Evolutionary conservation across 805 yeast genomes (phyloP).

Genomic region (Candida sakaeoensis): DNA sequence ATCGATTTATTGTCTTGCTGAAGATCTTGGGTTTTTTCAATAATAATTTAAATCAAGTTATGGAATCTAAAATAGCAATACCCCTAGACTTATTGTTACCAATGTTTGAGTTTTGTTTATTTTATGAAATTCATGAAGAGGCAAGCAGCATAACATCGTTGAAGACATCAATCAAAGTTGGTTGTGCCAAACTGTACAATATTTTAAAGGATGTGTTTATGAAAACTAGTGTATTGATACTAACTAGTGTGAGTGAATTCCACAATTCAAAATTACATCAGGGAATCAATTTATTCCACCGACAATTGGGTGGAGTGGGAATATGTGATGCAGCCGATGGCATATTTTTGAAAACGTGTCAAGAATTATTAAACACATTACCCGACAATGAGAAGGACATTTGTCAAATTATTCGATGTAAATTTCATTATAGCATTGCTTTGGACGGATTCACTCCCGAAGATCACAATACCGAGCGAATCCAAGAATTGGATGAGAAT

Average conservation of each 20-base stretch:
- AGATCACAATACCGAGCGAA: conserved; percentile 53
- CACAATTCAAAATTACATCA: conserved; percentile 30
- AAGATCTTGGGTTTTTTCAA: conserved; percentile 53
- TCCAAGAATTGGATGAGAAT: conserved; percentile 22
- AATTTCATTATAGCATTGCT: conserved; percentile 64
- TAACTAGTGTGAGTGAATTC: conserved; percentile 3
- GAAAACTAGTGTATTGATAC: conserved; percentile 8
- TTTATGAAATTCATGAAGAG: conserved; percentile 53
- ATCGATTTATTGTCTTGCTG: conserved; percentile 43
- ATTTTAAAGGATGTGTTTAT: conserved; percentile 38
- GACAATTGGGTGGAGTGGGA: conserved; percentile 63
- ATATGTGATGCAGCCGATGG: conserved; percentile 70
- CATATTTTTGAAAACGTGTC: conserved; percentile 55
- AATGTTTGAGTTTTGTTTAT: conserved; percentile 42
- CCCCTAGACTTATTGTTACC: conserved; percentile 21
- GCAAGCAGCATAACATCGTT: conserved; percentile 35
- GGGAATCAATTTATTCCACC: conserved; percentile 61
- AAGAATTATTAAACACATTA: conserved; percentile 46
- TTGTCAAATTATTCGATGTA: conserved; percentile 74
- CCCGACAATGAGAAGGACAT: conserved; percentile 55
- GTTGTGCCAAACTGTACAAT: conserved; percentile 41
- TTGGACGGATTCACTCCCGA: conserved; percentile 58
- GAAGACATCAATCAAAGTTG: conserved; percentile 38
- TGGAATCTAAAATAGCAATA: conserved; percentile 14
- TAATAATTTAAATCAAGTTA: conserved; percentile 41